Conservation (phyloP, 805 yeast genomes). For the Komagataella pastoris region DNA sequence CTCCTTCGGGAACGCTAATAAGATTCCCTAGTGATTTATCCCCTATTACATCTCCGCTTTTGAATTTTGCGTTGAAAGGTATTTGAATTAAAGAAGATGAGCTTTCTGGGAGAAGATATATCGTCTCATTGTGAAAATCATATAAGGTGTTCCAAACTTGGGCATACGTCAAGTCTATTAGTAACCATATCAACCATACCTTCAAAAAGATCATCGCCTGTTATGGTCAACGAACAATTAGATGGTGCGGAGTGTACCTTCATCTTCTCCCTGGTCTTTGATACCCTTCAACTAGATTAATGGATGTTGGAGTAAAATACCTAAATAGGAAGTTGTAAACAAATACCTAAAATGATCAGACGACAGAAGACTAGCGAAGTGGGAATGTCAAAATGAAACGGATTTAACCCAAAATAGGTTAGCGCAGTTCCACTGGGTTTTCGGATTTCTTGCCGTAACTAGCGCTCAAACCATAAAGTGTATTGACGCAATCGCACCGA, state of each 20-base stretch:
- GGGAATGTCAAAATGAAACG: background rate
- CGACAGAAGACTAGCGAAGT: background rate
- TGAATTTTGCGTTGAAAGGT: constrained; percentile 12
- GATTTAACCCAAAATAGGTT: background rate
- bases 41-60: constrained; percentile 8
- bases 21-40: background rate
- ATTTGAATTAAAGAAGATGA: constrained; percentile 10
- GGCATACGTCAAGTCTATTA: background rate
- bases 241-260: background rate
- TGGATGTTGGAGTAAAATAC: background rate
- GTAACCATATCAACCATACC: background rate
- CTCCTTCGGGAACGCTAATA: constrained; percentile 9
- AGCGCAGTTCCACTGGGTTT: background rate
- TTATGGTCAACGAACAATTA: background rate
- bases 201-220: background rate
- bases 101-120: constrained; percentile 12
- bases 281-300: background rate
- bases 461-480: too few relatives aligned
- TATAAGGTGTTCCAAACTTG: constrained; percentile 12
- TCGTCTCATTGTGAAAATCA: constrained; percentile 16
- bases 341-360: background rate
- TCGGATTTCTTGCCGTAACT: too few relatives aligned
- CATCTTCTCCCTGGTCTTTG: background rate
- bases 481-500: background rate
- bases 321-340: background rate